These are phyloP conservation scores for Colletotrichum sp. DNA, from an alignment of 2,329 filamentous ascomycete genomes.

Conservation along the genomic window DNA sequence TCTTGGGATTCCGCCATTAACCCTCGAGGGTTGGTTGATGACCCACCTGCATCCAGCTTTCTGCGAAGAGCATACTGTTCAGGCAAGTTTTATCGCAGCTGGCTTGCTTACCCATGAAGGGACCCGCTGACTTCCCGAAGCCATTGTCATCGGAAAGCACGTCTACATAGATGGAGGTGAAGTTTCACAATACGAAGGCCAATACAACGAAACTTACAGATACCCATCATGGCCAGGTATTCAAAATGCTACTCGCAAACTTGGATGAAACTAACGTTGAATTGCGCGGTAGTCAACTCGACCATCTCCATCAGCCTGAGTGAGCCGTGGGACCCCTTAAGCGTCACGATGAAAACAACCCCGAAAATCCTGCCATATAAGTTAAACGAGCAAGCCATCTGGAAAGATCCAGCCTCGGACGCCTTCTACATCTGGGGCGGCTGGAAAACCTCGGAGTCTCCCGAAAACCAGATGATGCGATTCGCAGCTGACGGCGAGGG, in stretches of 20 bases:
- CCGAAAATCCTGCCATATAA: accelerated
- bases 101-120: accelerated
- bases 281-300: background rate
- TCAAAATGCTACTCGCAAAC: accelerated
- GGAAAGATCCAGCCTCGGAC: accelerated
- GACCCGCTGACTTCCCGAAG: background rate
- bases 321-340: background rate
- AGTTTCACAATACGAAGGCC: background rate
- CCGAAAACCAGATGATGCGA: background rate
- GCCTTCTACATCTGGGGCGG: background rate
- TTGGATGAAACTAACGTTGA: background rate
- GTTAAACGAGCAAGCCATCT: background rate
- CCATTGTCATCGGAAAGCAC: background rate
- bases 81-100: background rate
- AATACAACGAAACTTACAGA: background rate
- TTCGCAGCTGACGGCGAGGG: accelerated
- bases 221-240: background rate
- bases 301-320: background rate
- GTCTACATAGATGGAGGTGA: background rate
- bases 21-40: background rate
- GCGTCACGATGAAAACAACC: background rate
- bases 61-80: background rate
- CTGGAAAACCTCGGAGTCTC: background rate
- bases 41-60: background rate
- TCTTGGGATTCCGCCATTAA: accelerated